These are phyloP conservation scores for Ophiorrhiza pumila DNA, from an alignment of 257 asterid species.

Conservation along the genomic window DNA sequence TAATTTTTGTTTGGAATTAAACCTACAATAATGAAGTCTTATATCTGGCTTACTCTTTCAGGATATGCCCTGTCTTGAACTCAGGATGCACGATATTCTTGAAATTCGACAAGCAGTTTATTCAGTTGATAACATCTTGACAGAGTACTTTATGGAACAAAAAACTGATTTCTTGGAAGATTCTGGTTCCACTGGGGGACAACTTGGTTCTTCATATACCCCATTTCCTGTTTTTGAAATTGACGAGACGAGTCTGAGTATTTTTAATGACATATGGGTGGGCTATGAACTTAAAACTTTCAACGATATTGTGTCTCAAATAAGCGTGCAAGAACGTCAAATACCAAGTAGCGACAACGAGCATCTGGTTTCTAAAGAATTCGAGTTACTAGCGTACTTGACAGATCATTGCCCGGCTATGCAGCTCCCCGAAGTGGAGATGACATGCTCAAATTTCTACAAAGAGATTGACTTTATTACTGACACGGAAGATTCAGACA, in stretches of 20 bases:
- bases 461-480: conserved; percentile 36
- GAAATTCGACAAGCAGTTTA: conserved; percentile 53
- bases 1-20: conserved; percentile 3
- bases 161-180: conserved; percentile 48
- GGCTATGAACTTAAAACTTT: conserved; percentile 44
- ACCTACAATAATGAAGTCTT: conserved; percentile 8
- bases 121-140: conserved; percentile 51
- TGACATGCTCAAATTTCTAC: conserved; percentile 26
- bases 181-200: conserved; percentile 42
- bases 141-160: conserved; percentile 39
- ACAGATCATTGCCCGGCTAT: conserved; percentile 33
- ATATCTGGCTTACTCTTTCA: conserved; percentile 31
- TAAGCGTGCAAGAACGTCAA: conserved; percentile 40
- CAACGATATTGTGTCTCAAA: conserved; percentile 45
- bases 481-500: conserved; percentile 42
- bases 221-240: conserved; percentile 68
- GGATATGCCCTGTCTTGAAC: conserved; percentile 50
- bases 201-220: conserved; percentile 21
- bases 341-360: conserved; percentile 36
- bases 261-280: conserved; percentile 27
- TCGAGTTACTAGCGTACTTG: conserved; percentile 52
- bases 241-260: conserved; percentile 47
- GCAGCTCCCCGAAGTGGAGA: conserved; percentile 34
- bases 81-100: conserved; percentile 37
- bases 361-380: conserved; percentile 46